A percentile compares a stretch with the other conserved stretches of the same genome.
Conservation (phyloP, 2,329 filamentous ascomycete genomes). For the Cladosporium sp. region DNA sequence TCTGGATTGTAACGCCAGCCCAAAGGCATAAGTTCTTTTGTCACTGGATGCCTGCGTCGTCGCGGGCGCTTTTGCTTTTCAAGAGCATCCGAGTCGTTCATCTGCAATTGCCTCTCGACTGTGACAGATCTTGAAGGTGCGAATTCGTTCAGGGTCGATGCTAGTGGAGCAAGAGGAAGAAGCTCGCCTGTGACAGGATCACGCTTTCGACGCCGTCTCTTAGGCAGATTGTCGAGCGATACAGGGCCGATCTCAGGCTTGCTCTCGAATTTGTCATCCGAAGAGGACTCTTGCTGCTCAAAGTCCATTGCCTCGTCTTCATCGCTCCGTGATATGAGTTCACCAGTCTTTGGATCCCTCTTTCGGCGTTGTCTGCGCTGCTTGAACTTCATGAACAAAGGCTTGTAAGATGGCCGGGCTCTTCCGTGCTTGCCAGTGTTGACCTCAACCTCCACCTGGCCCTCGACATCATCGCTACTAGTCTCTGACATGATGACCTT, state of each 20-base stretch:
- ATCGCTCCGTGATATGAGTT: conserved; percentile 25
- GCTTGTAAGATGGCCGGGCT: conserved; percentile 30
- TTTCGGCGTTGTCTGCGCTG: conserved; percentile 22
- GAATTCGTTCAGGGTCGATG: neutral
- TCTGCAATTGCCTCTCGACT: neutral
- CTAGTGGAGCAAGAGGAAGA: conserved; percentile 19
- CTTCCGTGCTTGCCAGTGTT: conserved; percentile 21
- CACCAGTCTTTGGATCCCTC: conserved; percentile 25
- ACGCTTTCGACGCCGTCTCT: conserved; percentile 25
- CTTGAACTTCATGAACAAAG: conserved; percentile 18
- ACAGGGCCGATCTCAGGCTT: neutral
- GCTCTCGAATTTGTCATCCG: neutral
- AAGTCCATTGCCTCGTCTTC: conserved; percentile 15
- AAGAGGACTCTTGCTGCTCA: neutral
- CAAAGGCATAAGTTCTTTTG: conserved; percentile 30
- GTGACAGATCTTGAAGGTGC: neutral
- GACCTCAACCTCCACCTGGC: conserved; percentile 2
- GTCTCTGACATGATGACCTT: conserved; percentile 12
- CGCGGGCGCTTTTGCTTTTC: conserved; percentile 21
- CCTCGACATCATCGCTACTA: conserved; percentile 13
- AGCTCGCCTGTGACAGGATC: conserved; percentile 27
- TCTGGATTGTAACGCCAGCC: conserved; percentile 26
- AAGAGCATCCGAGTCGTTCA: neutral
- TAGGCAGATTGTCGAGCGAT: conserved; percentile 4
- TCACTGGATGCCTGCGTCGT: conserved; percentile 27